Conservation (phyloP, 768 basidiomycete genomes). For the Suillus subaureus region DNA sequence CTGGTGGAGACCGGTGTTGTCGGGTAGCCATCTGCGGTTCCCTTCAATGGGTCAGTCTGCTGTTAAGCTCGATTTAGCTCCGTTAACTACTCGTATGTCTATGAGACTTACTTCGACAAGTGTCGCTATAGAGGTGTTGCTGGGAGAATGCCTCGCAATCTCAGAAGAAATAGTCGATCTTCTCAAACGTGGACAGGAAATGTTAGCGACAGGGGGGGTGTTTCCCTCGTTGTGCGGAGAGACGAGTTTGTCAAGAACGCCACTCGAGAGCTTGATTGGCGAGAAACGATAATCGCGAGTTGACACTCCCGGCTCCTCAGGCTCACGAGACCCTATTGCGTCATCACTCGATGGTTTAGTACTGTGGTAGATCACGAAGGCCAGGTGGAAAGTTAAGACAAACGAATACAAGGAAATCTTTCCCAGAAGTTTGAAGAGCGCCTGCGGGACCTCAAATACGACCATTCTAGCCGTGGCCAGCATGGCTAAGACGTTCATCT, state of each 20-base stretch:
- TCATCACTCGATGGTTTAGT: neutral
- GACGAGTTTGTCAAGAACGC: neutral
- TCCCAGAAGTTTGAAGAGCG: neutral
- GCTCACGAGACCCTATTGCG: neutral
- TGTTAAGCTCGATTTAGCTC: neutral
- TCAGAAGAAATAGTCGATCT: neutral
- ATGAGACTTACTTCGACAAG: neutral
- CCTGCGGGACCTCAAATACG: neutral
- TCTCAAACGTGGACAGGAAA: neutral
- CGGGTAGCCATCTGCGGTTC: neutral
- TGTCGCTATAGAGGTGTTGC: neutral
- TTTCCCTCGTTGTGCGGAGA: neutral
- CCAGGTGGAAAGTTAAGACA: neutral
- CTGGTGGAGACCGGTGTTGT: neutral
- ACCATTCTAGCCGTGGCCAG: neutral
- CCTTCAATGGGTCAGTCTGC: neutral
- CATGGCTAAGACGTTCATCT: neutral
- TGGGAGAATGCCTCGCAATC: neutral
- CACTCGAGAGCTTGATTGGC: neutral
- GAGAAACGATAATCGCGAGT: neutral
- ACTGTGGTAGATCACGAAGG: neutral
- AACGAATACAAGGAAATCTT: conserved; percentile 1
- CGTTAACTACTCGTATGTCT: neutral
- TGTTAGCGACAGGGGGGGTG: neutral
- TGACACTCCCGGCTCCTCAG: neutral